These are phyloP conservation scores for Ascochyta rabiei DNA, from an alignment of 2,329 filamentous ascomycete species.

Conservation along the genomic window DNA sequence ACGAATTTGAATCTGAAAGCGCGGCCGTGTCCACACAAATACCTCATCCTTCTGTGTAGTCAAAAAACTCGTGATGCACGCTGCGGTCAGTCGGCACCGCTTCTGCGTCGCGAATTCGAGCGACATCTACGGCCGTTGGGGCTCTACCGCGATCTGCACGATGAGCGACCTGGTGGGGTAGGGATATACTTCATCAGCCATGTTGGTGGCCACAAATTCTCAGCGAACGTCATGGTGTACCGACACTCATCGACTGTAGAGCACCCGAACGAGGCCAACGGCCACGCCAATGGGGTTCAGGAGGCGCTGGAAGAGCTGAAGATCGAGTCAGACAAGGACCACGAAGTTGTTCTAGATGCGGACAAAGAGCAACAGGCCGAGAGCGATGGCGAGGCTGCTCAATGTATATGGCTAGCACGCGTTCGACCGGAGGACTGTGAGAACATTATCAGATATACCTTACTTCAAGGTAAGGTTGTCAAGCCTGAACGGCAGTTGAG, in stretches of 20 bases:
- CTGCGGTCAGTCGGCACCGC: slow-evolving; percentile 90
- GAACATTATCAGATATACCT: slow-evolving; percentile 86
- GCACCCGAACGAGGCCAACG: slow-evolving; percentile 24
- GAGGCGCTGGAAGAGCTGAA: slow-evolving; percentile 48
- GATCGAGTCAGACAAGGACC: slow-evolving; percentile 48
- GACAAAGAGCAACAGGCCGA: slow-evolving; percentile 48
- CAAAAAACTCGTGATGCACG: slow-evolving; percentile 93
- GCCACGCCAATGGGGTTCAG: slow-evolving; percentile 33
- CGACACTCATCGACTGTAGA: slow-evolving; percentile 56
- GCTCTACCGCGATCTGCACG: slow-evolving; percentile 83
- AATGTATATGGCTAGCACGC: slow-evolving; percentile 92
- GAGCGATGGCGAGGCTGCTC: slow-evolving; percentile 62
- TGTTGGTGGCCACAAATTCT: slow-evolving; percentile 95
- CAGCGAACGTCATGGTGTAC: slow-evolving; percentile 93
- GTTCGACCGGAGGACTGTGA: slow-evolving; percentile 89
- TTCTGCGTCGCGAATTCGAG: slow-evolving; percentile 88
- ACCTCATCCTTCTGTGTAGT: slow-evolving; percentile 90
- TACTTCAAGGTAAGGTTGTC: slow-evolving; percentile 91
- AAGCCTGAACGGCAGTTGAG: slow-evolving; percentile 86
- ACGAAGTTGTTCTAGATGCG: slow-evolving; percentile 39
- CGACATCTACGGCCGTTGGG: slow-evolving; percentile 84
- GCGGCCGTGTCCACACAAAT: slow-evolving; percentile 78
- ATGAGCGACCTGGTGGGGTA: slow-evolving; percentile 87
- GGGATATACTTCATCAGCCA: slow-evolving; percentile 97
- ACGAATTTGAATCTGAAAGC: slow-evolving; percentile 55